A percentile compares a stretch with the other conserved stretches of the same genome.
phyloP scores from a whole-genome alignment of 169 alveolate species.

The Amoebophrya sp. region DNA sequence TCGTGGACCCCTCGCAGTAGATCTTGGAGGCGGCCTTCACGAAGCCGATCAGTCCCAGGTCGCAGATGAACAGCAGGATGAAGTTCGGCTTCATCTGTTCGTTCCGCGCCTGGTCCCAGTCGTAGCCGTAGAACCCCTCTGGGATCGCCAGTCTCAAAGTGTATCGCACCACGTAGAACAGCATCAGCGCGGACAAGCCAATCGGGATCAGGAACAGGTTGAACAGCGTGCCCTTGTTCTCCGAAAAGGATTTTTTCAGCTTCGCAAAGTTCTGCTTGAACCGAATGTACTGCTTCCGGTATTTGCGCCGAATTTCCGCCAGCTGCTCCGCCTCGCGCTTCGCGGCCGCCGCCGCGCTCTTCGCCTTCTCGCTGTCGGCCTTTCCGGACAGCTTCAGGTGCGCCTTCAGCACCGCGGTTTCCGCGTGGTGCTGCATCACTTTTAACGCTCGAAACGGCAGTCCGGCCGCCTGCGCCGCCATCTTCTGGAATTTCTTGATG shows the following conservation, averaged over 20 bases:
- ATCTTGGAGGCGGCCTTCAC: not conserved
- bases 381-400: not conserved
- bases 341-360: too few relatives aligned
- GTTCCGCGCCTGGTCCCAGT: constrained; percentile 1
- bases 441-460: not conserved
- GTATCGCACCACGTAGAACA: not conserved
- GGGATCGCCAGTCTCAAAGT: not conserved
- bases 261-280: not conserved
- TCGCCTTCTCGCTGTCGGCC: not conserved
- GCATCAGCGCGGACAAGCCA: not conserved
- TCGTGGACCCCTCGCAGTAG: not conserved
- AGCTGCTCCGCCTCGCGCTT: not conserved
- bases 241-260: not conserved
- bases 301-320: not conserved
- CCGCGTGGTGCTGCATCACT: not conserved
- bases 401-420: not conserved
- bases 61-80: not conserved
- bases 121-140: not conserved
- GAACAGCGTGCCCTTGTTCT: not conserved
- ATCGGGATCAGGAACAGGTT: not conserved
- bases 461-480: not conserved
- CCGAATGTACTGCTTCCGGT: not conserved
- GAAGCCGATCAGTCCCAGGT: not conserved
- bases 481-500: not conserved
- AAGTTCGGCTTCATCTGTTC: not conserved